Evolutionary conservation across 257 asterid genomes (phyloP), one percentile per base, ranked within the genome.

Genomic region (Capsicum chinense): DNA sequence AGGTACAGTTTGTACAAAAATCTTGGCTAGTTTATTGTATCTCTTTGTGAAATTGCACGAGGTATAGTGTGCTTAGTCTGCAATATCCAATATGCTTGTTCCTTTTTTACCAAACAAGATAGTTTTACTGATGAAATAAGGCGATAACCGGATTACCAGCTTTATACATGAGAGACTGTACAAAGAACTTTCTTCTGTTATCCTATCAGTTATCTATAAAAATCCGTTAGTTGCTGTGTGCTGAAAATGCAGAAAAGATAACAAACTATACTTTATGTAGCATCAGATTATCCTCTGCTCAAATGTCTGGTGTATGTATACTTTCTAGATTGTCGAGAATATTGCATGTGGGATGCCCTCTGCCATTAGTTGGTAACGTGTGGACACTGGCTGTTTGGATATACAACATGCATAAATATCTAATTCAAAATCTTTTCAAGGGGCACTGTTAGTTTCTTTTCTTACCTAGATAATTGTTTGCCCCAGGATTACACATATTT

Each of bases 1-100:
- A 96, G 94, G 99, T 96, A 89, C 80, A 69, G n/a, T 56, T 62
- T 83, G 59, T 33, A 69, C 57, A 21, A 84, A 56, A 52, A 44
- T 15, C 81, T 87, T 56, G 80, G 50, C 7, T 64, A 48, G 59
- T 63, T 63, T 52, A 50, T 35, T 6, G 16, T 2, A 52, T 79
- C 50, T 47, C 37, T 44, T 37, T 63, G 73, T 37, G 63, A 44
- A 63, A 35, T 64, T 17, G 73, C 48, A 66, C 44, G n/a, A 63
- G 59, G 42, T 74, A 74, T 50, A 52, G 44, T 14, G 44, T 74
- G 47, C 62, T 19, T 74, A 50, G 58, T 74, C 52, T 69, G 56
- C 56, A 17, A 39, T 64, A 26, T 63, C 14, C 71, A 26, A 4
- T 64, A 21, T 42, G 79, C 76, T 68, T 68, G 21, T 68, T 68